Evolutionary conservation across 2,329 filamentous ascomycete species (phyloP).

Genomic region (Bertia moriformis): DNA sequence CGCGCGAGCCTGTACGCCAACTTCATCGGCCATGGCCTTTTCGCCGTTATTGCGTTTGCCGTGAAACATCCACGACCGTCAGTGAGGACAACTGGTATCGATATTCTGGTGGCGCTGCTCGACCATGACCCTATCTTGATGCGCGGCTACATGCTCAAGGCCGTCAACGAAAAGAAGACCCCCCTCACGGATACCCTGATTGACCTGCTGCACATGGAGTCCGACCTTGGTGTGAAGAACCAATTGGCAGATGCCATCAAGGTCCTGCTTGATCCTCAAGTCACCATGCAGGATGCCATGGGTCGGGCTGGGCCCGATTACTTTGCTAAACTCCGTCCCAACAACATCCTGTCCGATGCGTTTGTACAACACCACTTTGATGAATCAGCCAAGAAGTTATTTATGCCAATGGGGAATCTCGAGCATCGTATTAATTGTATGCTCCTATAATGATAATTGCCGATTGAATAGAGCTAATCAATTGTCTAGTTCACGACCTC

Average conservation of each 20-base stretch:
- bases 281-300: slow-evolving; percentile 20
- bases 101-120: slow-evolving; percentile 58
- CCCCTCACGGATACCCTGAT: slow-evolving; percentile 61
- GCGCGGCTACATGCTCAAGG: slow-evolving; percentile 56
- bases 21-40: slow-evolving; percentile 53
- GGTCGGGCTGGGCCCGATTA: slow-evolving; percentile 38
- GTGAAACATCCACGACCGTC: slow-evolving; percentile 52
- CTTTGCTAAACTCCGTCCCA: slow-evolving; percentile 41
- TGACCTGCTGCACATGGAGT: slow-evolving; percentile 54
- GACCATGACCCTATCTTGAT: slow-evolving; percentile 64
- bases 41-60: slow-evolving; percentile 59
- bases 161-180: slow-evolving; percentile 55
- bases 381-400: background rate
- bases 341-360: slow-evolving; percentile 23
- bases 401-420: background rate
- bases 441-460: slow-evolving; percentile 19
- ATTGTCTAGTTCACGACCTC: slow-evolving; percentile 43
- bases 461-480: slow-evolving; percentile 53
- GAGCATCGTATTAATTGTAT: background rate
- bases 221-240: slow-evolving; percentile 61
- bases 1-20: slow-evolving; percentile 53
- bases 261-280: slow-evolving; percentile 52
- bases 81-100: slow-evolving; percentile 57
- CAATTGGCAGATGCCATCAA: slow-evolving; percentile 68
- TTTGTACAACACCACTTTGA: slow-evolving; percentile 31